A percentile compares a stretch with the other conserved stretches of the same genome.
phyloP scores from a whole-genome alignment of 1,284 basidiomycete species.

The Neonothopanus nambi region DNA sequence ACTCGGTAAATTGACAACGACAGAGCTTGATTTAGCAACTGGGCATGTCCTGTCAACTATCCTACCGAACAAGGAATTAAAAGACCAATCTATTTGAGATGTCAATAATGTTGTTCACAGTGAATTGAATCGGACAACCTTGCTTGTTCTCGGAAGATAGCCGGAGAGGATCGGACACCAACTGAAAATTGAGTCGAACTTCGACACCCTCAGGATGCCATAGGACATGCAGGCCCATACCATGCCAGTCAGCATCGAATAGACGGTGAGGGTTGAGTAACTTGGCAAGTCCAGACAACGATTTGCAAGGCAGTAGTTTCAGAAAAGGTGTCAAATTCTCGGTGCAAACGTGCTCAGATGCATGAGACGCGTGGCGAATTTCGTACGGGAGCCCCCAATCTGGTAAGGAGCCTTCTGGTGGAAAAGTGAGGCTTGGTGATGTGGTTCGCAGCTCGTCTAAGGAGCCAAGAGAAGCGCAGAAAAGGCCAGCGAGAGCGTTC shows the following conservation, averaged over 20 bases:
- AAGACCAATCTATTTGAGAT: conserved; percentile 68
- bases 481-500: conserved; percentile 88
- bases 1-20: conserved; percentile 50
- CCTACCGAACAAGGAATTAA: conserved; percentile 73
- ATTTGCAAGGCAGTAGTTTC: conserved; percentile 92
- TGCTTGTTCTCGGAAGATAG: conserved; percentile 46
- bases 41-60: conserved; percentile 64
- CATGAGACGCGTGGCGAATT: conserved; percentile 75
- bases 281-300: conserved; percentile 83
- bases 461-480: conserved; percentile 89
- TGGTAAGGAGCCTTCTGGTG: conserved; percentile 58
- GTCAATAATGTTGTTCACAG: conserved; percentile 4
- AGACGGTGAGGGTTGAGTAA: conserved; percentile 85
- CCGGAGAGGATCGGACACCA: conserved; percentile 80
- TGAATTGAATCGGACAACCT: conserved; percentile 41
- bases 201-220: conserved; percentile 62
- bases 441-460: conserved; percentile 74
- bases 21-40: conserved; percentile 52
- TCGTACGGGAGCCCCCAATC: conserved; percentile 50
- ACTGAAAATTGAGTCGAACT: conserved; percentile 77
- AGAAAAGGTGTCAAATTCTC: conserved; percentile 97
- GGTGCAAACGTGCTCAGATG: conserved; percentile 88
- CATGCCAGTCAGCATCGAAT: conserved; percentile 89
- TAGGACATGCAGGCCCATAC: conserved; percentile 76
- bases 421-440: conserved; percentile 58